Base-by-base conservation (phyloP, 768 basidiomycete genomes). In the Leccinum variicolor region DNA sequence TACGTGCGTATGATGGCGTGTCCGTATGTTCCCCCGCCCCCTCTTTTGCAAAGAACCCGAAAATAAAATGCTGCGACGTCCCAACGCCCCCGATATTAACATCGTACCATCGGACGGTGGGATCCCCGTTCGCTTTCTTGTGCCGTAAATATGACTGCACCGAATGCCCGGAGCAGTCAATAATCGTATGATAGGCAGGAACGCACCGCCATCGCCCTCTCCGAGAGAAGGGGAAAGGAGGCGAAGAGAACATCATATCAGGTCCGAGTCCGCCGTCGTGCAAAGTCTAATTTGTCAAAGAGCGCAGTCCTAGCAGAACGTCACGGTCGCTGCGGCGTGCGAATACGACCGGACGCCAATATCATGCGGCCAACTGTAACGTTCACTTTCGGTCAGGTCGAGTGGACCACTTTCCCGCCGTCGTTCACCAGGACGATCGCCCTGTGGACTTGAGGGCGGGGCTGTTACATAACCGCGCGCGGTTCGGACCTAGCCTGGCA, bases 241-340 rank as follows among this genome's bases (percentile, higher is more conserved):
- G 10, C 41, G 5, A 41, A 43, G 41, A 13, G 41, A 43, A 19
- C 39, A 36, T 36, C 15, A 1, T 39, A 4, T 41, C 17, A 41
- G 39, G n/a, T n/a, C n/a, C n/a, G n/a, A 25, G 41, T 43, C 39
- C 39, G 39, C 39, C 9, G 36, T 13, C 9, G n/a, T 19, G 34
- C 59, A 55, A 60, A 55, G 52, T 45, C 52, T 64, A 62, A 62
- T 62, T 45, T 45, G 15, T 17, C 15, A 25, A 49, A 28, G 26
- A 25, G 25, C 21, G 46, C 46, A 26, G 58, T 36, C 14, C 17
- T 29, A 47, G 23, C 39, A 25, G 3, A 19, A 26, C 33, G 5
- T 34, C 31, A 29, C 11, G 25, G 17, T 41, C 17, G 25, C 50
- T 52, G 50, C n/a, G 55, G 50, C 14, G 19, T 15, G 23, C 14